Evolutionary conservation across 1,139 yeast genomes (phyloP).

Genomic region (Suhomyces bribrorum): DNA sequence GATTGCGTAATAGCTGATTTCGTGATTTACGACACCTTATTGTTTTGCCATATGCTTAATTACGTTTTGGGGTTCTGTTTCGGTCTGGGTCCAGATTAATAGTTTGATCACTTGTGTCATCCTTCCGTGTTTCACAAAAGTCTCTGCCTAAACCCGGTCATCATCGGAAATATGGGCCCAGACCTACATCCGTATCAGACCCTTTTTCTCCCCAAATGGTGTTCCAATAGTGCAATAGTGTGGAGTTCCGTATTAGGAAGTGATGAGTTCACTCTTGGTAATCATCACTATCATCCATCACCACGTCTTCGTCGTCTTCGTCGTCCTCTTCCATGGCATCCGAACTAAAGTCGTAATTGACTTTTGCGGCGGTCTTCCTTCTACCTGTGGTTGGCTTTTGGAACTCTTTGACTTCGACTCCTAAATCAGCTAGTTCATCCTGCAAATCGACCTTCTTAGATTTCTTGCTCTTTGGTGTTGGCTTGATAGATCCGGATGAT

Average conservation of each 20-base stretch:
- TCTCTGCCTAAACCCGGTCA: too few relatives aligned
- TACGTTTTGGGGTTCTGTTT: too few relatives aligned
- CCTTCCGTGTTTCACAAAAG: too few relatives aligned
- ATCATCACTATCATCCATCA: slow-evolving; percentile 6
- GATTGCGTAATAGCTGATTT: not conserved
- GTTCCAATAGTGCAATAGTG: not conserved
- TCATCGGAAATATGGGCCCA: too few relatives aligned
- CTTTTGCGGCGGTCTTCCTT: slow-evolving; percentile 7
- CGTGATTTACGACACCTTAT: too few relatives aligned
- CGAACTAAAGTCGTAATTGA: slow-evolving; percentile 5
- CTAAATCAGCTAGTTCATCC: slow-evolving; percentile 28
- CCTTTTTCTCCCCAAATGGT: not conserved
- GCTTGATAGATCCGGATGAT: not conserved
- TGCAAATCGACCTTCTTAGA: slow-evolving; percentile 13
- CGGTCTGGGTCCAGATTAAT: too few relatives aligned
- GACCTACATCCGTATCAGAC: not conserved
- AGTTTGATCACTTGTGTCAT: too few relatives aligned
- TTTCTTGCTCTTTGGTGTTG: slow-evolving; percentile 5
- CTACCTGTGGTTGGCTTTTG: slow-evolving; percentile 7
- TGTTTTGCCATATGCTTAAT: too few relatives aligned
- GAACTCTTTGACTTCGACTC: slow-evolving; percentile 14
- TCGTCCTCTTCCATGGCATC: slow-evolving; percentile 5
- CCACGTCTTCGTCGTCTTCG: slow-evolving; percentile 6
- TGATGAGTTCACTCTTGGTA: slow-evolving; percentile 1
- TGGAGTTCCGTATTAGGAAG: not conserved